These are phyloP conservation scores for Eragrostis tef DNA, from an alignment of 202 grass and related monocot genomes.

Conservation along the genomic window DNA sequence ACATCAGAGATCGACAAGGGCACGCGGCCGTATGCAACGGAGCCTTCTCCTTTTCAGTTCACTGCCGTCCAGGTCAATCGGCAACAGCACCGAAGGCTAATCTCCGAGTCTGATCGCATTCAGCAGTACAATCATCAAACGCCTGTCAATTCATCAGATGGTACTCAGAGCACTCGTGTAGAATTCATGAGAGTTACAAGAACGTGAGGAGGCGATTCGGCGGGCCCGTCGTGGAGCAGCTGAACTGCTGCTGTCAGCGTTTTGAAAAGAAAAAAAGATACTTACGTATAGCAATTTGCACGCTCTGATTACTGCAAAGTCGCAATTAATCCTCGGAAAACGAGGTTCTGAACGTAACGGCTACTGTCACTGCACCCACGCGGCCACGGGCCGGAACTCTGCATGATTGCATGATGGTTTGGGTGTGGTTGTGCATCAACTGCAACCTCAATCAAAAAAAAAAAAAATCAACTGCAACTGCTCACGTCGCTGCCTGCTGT, in stretches of 20 bases:
- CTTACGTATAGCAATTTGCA: too few species aligned
- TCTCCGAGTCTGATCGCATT: not conserved
- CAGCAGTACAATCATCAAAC: not conserved
- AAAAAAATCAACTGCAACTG: not conserved
- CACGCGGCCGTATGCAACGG: not conserved
- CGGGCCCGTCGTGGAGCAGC: not conserved
- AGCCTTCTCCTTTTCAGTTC: constrained; percentile 12
- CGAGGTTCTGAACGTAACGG: too few species aligned
- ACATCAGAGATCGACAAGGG: not conserved
- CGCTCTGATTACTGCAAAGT: too few species aligned
- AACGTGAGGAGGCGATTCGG: not conserved
- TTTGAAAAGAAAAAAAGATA: not conserved
- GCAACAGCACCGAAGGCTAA: not conserved
- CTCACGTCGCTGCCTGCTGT: constrained; percentile 13
- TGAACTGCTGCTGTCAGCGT: not conserved
- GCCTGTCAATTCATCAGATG: not conserved
- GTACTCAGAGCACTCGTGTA: not conserved
- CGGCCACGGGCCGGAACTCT: too few species aligned
- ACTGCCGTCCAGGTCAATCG: not conserved
- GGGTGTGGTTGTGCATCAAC: constrained; percentile 6
- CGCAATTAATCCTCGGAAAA: too few species aligned
- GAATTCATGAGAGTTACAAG: not conserved
- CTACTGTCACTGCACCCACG: too few species aligned
- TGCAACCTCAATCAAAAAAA: too few species aligned
- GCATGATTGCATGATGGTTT: not conserved